Evolutionary conservation across 2,329 filamentous ascomycete species (phyloP), one percentile per base, ranked within the genome.

Genomic region (Hypocreales sp.): DNA sequence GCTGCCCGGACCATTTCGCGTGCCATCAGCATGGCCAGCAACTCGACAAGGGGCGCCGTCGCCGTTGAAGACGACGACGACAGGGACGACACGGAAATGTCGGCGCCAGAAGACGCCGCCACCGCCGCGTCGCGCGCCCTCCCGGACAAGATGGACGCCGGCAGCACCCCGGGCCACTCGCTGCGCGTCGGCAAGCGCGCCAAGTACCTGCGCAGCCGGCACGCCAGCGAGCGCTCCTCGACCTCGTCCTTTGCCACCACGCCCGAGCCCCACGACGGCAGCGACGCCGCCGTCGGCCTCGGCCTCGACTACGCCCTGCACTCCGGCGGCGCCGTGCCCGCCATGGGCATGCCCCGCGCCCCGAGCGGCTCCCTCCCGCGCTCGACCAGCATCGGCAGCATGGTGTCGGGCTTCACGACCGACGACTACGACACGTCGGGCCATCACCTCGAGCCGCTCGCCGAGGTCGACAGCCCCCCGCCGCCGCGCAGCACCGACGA

Each of bases 371-470:
- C 58, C 3, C 59, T 92, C 29, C 74, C 77, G 13, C 67, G 87
- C 15, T 70, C 84, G 8, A 76, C 86, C 34, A 94, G 86, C 53
- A 66, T 94, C 32, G 84, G 84, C 14, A 94, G 87, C 48, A 83
- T 93, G 56, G 79, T 74, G 3, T 93, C 84, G 5, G 50, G 45
- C 5, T 40, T 54, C 21, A 81, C 78, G 1, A 55, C 65, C 25
- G 67, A 74, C n/a, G 69, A 74, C 13, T 51, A 52, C 26, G 51
- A 57, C n/a, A 61, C 65, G 17, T 44, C 45, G 17, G 44, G 47
- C 21, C 54, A 50, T 25, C 64, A 60, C 20, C 51, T 71, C 16
- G 63, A 61, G 36, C 58, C 62, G 5, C 50, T 64, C 14, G 53
- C 60, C 26, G 63, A 71, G 43, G 50, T 58, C 26, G 53, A 67